Evolutionary conservation across 208 protist species (phyloP).

Genomic region (Wallacemonas sp.): DNA sequence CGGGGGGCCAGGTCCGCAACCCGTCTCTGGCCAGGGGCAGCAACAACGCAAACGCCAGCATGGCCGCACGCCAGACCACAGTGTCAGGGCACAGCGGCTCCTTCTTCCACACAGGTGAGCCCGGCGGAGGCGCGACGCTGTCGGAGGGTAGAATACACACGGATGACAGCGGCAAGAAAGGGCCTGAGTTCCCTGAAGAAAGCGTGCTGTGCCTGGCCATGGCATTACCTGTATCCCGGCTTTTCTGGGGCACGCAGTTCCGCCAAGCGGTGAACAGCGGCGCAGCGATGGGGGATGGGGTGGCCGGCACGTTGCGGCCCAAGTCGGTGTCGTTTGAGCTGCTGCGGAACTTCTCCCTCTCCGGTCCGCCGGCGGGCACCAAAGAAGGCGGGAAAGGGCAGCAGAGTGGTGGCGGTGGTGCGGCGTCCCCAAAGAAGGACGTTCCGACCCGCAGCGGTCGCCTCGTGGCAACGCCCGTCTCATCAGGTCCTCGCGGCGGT

Average conservation of each 20-base stretch:
- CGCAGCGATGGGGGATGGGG: background rate
- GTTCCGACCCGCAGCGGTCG: background rate
- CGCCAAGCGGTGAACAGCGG: background rate
- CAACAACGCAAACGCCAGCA: constrained; percentile 3
- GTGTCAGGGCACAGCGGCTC: no score
- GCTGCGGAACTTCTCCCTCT: constrained; percentile 5
- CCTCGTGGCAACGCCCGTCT: background rate
- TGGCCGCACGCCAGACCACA: no score
- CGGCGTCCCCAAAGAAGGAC: background rate
- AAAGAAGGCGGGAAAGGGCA: background rate
- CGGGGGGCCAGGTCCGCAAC: no score
- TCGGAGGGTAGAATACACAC: constrained; percentile 5
- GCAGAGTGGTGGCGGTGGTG: background rate
- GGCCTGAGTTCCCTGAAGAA: constrained; percentile 33
- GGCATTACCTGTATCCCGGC: constrained; percentile 20
- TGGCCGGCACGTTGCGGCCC: background rate
- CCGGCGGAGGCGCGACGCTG: constrained; percentile 5
- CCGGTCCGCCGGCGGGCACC: background rate
- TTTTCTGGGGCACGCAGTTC: constrained; percentile 16
- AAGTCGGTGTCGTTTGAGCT: background rate
- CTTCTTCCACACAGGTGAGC: background rate
- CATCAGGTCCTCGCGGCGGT: background rate
- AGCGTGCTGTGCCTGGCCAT: constrained; percentile 38
- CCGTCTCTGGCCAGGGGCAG: background rate
- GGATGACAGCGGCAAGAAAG: background rate